Conservation (phyloP, 352 stramenopile species). For the Pythium folliculosum region DNA sequence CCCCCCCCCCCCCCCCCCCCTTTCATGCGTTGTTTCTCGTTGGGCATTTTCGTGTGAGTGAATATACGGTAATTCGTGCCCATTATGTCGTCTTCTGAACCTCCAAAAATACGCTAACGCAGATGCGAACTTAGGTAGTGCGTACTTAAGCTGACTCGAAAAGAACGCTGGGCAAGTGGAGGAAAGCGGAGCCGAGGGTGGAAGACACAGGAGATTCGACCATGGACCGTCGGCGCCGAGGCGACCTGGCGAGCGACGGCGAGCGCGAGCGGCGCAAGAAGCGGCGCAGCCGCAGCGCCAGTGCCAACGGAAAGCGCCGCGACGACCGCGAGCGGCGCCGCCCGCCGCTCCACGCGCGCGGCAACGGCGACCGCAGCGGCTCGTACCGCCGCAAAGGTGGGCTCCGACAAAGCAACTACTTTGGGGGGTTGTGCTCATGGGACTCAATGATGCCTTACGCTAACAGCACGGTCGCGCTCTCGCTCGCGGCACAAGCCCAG, state of each 20-base stretch:
- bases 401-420: neutral
- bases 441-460: neutral
- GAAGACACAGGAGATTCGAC: constrained; percentile 10
- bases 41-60: neutral
- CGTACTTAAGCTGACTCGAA: constrained; percentile 28
- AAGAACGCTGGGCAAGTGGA: constrained; percentile 8
- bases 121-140: constrained; percentile 7
- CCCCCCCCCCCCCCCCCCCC: no score
- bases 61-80: neutral
- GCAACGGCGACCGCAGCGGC: constrained; percentile 11
- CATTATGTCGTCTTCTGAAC: neutral
- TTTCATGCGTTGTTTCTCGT: neutral
- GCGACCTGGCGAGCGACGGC: constrained; percentile 21
- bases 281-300: constrained; percentile 31
- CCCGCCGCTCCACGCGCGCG: constrained; percentile 5
- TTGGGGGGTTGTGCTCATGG: neutral
- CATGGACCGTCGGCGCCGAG: constrained; percentile 22
- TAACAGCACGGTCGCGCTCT: constrained; percentile 15
- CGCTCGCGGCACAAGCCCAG: constrained; percentile 18
- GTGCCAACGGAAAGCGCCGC: constrained; percentile 18
- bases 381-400: constrained; percentile 14
- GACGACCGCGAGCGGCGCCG: constrained; percentile 9
- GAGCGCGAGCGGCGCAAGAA: constrained; percentile 32
- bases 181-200: neutral
- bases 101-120: neutral